Base-by-base conservation (phyloP, 169 alveolate species). In the Plasmodium gonderi region DNA sequence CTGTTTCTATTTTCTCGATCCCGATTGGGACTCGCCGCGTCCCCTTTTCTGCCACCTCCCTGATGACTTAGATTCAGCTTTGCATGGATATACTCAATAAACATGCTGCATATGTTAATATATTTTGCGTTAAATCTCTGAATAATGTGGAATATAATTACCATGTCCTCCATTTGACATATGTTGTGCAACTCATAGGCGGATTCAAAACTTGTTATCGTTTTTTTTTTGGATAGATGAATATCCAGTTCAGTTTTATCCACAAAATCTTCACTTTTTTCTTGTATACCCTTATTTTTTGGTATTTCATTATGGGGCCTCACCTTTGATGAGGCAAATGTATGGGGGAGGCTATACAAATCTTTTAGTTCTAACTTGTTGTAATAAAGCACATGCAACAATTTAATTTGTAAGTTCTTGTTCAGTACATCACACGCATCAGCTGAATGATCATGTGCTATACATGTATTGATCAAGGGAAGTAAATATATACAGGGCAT, bases 401-500 rank as follows among this genome's bases (percentile, higher is more conserved):
- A 38, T 60, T 72, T 82, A 33, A 47, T 47, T 69, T 75, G 92
- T 8, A 82, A 51, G 33, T 82, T 82, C 14, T 20, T 49, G 38
- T 82, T 82, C 31, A 82, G 38, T 31, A 69, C 11, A 17, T 82
- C 83, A 51, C 31, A 75, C 47, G 77, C 51, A 23, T 82, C 92
- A 3, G 82, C 26, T 17, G 77, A 7, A 82, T 82, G 92, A 14
- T 82, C 82, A 42, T 82, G 92, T 49, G 83, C 17, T 51, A 82
- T 72, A 31, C 80, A 82, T 82, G 38, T 14, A 60, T 29, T 82
- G 17, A 26, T 20, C 75, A 82, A 26, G 26, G 92, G 92, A 20
- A 82, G 75, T 29, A 82, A 40, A 72, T 17, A 82, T 69, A 82
- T 42, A 23, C 92, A 69, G 3, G 92, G 92, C 51, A 82, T 38